Evolutionary conservation across 75 land plant species (phyloP).

Genomic region (Cryptomeria japonica): DNA sequence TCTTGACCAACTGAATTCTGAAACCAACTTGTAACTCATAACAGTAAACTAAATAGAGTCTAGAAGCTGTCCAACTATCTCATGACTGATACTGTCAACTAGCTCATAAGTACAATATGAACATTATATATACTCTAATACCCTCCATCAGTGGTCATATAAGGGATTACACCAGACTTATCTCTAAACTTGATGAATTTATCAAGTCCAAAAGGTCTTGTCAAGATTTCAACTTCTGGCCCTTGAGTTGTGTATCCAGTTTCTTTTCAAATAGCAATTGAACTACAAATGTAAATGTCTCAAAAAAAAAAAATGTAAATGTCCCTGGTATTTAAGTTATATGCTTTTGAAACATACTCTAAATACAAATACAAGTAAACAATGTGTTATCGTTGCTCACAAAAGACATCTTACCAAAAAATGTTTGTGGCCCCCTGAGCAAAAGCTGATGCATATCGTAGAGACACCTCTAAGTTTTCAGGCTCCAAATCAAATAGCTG

Average conservation of each 20-base stretch:
- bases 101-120: background rate
- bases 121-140: background rate
- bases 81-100: background rate
- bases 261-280: background rate
- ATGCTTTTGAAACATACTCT: background rate
- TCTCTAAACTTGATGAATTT: background rate
- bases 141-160: background rate
- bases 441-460: slow-evolving; percentile 92
- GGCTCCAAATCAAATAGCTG: slow-evolving; percentile 87
- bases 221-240: background rate
- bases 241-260: background rate
- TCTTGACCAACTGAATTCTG: background rate
- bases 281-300: background rate
- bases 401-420: slow-evolving; percentile 75
- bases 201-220: background rate
- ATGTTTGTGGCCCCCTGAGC: slow-evolving; percentile 90
- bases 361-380: background rate
- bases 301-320: background rate
- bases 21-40: background rate
- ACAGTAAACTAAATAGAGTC: background rate
- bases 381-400: background rate
- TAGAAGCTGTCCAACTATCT: background rate
- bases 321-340: background rate
- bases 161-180: background rate
- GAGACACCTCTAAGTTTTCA: slow-evolving; percentile 63